phyloP scores from a whole-genome alignment of 1,284 basidiomycete species.

The Ceratobasidium sp. region DNA sequence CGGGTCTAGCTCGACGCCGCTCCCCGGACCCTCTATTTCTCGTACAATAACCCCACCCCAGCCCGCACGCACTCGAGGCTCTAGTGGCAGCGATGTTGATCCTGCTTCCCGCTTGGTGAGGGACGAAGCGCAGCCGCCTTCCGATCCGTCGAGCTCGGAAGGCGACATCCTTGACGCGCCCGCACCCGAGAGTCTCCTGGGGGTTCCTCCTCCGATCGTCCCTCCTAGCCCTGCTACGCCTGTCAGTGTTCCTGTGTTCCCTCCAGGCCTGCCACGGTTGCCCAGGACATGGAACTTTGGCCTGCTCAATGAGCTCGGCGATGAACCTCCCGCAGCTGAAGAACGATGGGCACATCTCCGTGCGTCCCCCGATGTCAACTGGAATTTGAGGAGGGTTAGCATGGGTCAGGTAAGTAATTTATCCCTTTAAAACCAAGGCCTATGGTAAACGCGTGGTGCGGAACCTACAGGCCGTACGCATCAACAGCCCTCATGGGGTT shows the following conservation, averaged over 20 bases:
- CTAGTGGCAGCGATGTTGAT: slow-evolving; percentile 37
- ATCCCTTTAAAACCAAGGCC: neutral
- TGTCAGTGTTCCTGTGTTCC: slow-evolving; percentile 26
- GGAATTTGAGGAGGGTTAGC: slow-evolving; percentile 31
- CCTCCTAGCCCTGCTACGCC: slow-evolving; percentile 31
- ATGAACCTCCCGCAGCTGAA: slow-evolving; percentile 41
- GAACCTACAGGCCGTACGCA: slow-evolving; percentile 17
- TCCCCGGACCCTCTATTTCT: slow-evolving; percentile 13
- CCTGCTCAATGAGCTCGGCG: slow-evolving; percentile 35
- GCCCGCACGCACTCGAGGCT: slow-evolving; percentile 32
- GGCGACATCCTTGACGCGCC: slow-evolving; percentile 40
- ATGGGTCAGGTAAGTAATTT: slow-evolving; percentile 30
- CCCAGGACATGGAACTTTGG: slow-evolving; percentile 44
- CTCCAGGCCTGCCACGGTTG: slow-evolving; percentile 21
- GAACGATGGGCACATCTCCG: slow-evolving; percentile 37
- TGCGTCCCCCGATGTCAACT: slow-evolving; percentile 19
- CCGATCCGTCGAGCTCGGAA: slow-evolving; percentile 2
- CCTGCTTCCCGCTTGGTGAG: slow-evolving; percentile 26
- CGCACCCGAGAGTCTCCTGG: slow-evolving; percentile 40
- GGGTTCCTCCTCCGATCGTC: slow-evolving; percentile 14
- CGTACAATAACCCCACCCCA: slow-evolving; percentile 33
- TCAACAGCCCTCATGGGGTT: slow-evolving; percentile 32
- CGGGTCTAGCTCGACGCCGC: slow-evolving; percentile 11
- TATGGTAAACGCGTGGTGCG: neutral
- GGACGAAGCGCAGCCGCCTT: neutral